Evolutionary conservation across 495 filamentous ascomycete genomes (phyloP).

Genomic region (Corynascus novoguineensis): DNA sequence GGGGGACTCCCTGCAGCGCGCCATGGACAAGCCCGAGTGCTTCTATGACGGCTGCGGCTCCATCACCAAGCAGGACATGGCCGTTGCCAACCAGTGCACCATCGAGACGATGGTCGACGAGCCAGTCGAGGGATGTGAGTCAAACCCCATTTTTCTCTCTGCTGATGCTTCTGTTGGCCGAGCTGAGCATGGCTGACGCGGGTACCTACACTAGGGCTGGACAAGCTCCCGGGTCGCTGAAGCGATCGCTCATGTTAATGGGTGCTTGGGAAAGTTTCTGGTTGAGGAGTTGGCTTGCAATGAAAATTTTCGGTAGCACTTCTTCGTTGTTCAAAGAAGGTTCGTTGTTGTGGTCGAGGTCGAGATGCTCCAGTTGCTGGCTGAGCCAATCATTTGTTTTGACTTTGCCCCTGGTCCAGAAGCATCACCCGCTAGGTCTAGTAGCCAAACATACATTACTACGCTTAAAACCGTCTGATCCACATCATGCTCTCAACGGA

Average conservation of each 20-base stretch:
- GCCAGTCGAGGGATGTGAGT: slow-evolving; percentile 42
- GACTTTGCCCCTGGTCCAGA: no score
- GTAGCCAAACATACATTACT: neutral
- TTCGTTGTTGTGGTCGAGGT: no score
- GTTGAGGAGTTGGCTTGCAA: no score
- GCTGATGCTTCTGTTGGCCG: neutral
- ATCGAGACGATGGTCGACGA: slow-evolving; percentile 37
- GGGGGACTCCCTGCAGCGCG: slow-evolving; percentile 27
- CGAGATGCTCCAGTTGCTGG: no score
- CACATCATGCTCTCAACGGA: slow-evolving; percentile 16
- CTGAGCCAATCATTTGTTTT: no score
- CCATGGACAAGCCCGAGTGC: slow-evolving; percentile 40
- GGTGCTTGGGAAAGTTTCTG: neutral
- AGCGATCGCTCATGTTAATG: neutral
- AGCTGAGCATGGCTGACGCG: neutral
- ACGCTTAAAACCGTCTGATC: neutral
- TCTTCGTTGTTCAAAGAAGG: no score
- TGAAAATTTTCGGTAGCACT: no score
- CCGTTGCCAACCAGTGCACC: slow-evolving; percentile 38
- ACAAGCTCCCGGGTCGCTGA: neutral
- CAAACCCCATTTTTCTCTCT: neutral
- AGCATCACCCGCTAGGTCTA: no score
- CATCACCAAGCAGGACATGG: slow-evolving; percentile 38
- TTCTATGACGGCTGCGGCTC: slow-evolving; percentile 42
- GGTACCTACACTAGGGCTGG: neutral